phyloP scores from a whole-genome alignment of 352 stramenopile species.

The Pythium vanterpoolii region DNA sequence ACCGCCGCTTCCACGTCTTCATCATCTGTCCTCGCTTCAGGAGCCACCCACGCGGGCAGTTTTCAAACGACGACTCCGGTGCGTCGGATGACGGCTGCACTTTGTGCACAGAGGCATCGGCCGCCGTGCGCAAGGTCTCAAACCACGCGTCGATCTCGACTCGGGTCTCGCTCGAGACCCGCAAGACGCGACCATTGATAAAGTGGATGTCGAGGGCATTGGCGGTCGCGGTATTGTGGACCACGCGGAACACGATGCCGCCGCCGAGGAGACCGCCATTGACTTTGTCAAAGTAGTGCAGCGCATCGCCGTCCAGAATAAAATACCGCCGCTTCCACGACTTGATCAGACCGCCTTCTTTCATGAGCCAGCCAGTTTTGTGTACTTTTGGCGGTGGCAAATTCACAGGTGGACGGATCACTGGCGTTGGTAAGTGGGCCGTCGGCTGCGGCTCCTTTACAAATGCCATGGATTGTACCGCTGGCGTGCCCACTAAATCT shows the following conservation, averaged over 20 bases:
- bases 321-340: constrained; percentile 76
- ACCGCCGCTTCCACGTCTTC: constrained; percentile 83
- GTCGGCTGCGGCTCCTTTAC: neutral
- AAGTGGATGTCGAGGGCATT: constrained; percentile 46
- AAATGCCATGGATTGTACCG: neutral
- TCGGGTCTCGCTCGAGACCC: constrained; percentile 40
- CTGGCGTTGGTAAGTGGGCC: neutral
- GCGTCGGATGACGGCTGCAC: neutral
- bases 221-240: constrained; percentile 26
- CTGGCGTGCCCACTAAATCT: constrained; percentile 8
- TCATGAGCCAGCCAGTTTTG: constrained; percentile 63
- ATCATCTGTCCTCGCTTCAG: constrained; percentile 81
- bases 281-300: constrained; percentile 54
- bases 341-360: constrained; percentile 38
- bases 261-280: constrained; percentile 34
- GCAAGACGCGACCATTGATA: constrained; percentile 42
- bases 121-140: constrained; percentile 24
- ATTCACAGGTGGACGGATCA: constrained; percentile 13
- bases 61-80: neutral
- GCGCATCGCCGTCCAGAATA: constrained; percentile 41
- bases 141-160: constrained; percentile 54
- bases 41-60: constrained; percentile 50
- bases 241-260: constrained; percentile 49
- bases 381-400: neutral
- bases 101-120: constrained; percentile 9